Percentiles rank a stretch among this genome's conserved stretches.
Evolutionary conservation across 2,329 filamentous ascomycete species (phyloP).

Genomic region (Ascochyta koolunga): DNA sequence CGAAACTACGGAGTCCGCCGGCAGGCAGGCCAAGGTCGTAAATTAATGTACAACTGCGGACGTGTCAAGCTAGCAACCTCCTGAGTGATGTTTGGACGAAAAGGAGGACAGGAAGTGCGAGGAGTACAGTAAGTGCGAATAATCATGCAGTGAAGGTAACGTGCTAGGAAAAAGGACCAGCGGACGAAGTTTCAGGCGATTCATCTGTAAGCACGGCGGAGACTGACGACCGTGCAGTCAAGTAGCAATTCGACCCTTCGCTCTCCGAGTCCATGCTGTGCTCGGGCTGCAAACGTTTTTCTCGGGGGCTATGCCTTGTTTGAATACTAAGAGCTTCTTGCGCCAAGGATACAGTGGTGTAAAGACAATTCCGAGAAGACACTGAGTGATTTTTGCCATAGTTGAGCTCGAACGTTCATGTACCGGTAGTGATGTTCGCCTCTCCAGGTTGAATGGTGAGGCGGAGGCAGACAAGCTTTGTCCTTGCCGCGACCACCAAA

Average conservation of each 20-base stretch:
- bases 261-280: not conserved
- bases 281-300: not conserved
- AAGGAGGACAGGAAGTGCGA: not conserved
- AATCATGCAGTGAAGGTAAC: not conserved
- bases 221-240: not conserved
- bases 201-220: conserved; percentile 2
- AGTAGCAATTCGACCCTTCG: not conserved
- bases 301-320: not conserved
- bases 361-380: not conserved
- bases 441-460: not conserved
- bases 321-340: not conserved
- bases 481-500: not conserved
- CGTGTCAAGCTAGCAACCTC: not conserved
- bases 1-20: conserved; percentile 3
- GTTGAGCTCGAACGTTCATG: not conserved
- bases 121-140: not conserved
- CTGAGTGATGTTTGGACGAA: not conserved
- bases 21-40: not conserved
- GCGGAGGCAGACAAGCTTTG: not conserved
- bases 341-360: not conserved
- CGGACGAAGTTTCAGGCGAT: not conserved
- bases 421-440: not conserved
- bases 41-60: not conserved
- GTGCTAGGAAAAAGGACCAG: not conserved
- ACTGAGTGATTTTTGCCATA: not conserved